These are phyloP conservation scores for Cucurbitaria berberidis DNA, from an alignment of 2,329 filamentous ascomycete genomes.

Conservation along the genomic window DNA sequence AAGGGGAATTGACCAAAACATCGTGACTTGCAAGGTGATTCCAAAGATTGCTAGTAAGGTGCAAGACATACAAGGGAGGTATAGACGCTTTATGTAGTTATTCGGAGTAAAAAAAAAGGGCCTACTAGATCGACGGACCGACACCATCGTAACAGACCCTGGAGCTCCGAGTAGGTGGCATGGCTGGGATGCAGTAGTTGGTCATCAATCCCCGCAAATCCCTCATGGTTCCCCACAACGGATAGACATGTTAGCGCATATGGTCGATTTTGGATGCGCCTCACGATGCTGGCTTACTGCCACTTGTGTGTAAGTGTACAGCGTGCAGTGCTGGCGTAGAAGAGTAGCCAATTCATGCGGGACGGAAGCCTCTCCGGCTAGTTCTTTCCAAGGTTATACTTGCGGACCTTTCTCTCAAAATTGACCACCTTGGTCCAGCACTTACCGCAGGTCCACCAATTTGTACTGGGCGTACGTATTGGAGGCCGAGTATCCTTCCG, in stretches of 20 bases:
- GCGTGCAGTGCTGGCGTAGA: not conserved
- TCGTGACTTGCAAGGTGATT: conserved; percentile 12
- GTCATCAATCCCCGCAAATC: conserved; percentile 29
- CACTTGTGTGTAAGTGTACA: conserved; percentile 12
- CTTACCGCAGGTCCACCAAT: conserved; percentile 23
- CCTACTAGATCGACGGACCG: conserved; percentile 7
- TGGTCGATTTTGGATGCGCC: conserved; percentile 19
- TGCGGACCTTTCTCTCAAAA: conserved; percentile 4
- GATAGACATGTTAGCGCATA: conserved; percentile 19
- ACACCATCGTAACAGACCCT: conserved; percentile 25
- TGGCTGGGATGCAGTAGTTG: conserved; percentile 23
- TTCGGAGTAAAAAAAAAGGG: conserved; percentile 7
- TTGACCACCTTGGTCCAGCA: conserved; percentile 12
- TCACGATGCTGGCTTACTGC: conserved; percentile 12
- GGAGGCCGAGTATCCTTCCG: conserved; percentile 34
- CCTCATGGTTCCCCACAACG: conserved; percentile 26
- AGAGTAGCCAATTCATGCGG: conserved; percentile 4
- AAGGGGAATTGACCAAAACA: conserved; percentile 30
- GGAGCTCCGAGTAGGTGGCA: conserved; percentile 19
- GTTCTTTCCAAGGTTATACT: not conserved
- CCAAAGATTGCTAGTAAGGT: not conserved
- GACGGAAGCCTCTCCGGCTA: conserved; percentile 11
- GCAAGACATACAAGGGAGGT: conserved; percentile 4
- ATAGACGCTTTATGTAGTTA: conserved; percentile 22
- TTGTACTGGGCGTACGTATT: conserved; percentile 12